A percentile compares a stretch with the other conserved stretches of the same genome.
phyloP scores from a whole-genome alignment of 2,329 filamentous ascomycete species.

The Didymella sp. region DNA sequence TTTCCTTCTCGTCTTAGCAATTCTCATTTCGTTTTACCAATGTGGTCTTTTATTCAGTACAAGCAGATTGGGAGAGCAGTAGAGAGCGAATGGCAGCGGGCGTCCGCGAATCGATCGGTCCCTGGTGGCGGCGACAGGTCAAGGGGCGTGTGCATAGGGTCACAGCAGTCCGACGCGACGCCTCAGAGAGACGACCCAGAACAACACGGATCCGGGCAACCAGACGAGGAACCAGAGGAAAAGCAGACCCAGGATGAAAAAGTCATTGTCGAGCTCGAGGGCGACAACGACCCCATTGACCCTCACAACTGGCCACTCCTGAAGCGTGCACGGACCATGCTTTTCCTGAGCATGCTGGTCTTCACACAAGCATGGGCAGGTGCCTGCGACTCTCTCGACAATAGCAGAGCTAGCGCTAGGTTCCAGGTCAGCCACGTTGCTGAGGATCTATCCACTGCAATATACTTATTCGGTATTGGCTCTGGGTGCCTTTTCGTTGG shows the following conservation, averaged over 20 bases:
- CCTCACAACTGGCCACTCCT: conserved; percentile 11
- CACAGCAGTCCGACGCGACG: not conserved
- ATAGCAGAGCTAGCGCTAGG: conserved; percentile 6
- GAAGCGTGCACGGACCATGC: conserved; percentile 1
- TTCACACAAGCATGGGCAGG: conserved; percentile 15
- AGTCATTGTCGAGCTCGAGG: not conserved
- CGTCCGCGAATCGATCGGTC: not conserved
- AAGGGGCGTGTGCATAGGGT: not conserved
- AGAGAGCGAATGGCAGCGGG: not conserved
- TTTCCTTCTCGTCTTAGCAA: not conserved
- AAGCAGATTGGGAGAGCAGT: conserved; percentile 1
- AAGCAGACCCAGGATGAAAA: not conserved
- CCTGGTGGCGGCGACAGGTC: no score
- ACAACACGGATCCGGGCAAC: not conserved
- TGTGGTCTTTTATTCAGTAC: conserved; percentile 10
- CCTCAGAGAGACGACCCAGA: not conserved
- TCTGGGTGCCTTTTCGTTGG: conserved; percentile 14
- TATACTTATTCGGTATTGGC: conserved; percentile 18
- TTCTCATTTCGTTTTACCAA: not conserved
- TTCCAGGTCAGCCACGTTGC: conserved; percentile 17
- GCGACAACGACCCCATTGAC: conserved; percentile 2
- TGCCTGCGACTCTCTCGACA: conserved; percentile 3
- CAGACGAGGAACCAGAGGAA: not conserved
- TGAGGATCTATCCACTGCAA: conserved; percentile 5
- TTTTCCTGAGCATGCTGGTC: conserved; percentile 1